These are phyloP conservation scores for Usnea hakonensis DNA, from an alignment of 495 filamentous ascomycete species.

Conservation along the genomic window DNA sequence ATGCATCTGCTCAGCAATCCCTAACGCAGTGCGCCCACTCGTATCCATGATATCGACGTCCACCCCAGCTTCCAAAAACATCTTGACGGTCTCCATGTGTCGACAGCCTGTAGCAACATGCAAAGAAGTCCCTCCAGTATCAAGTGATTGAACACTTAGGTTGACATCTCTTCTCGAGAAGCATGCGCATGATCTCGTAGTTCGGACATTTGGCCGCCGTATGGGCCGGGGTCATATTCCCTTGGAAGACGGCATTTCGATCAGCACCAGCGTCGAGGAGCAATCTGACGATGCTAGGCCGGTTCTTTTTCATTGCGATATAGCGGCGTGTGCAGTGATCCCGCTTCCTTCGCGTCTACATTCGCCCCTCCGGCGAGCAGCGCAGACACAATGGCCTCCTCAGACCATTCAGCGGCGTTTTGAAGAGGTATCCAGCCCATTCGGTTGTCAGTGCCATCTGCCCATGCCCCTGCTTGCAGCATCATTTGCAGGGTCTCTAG, in stretches of 20 bases:
- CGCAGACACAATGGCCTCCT: background rate
- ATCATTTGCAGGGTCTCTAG: background rate
- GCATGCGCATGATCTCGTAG: background rate
- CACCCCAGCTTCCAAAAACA: background rate
- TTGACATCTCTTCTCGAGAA: background rate
- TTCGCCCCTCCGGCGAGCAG: background rate
- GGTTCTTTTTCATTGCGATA: slow-evolving; percentile 1
- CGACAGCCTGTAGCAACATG: slow-evolving; percentile 1
- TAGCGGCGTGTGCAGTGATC: background rate
- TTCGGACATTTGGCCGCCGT: background rate
- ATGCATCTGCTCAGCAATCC: background rate
- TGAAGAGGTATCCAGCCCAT: slow-evolving; percentile 1
- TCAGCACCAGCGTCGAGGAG: background rate
- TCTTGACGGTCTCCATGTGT: slow-evolving; percentile 2
- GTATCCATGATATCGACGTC: background rate
- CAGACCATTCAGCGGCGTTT: background rate
- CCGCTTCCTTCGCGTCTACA: background rate
- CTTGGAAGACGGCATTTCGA: slow-evolving; percentile 2
- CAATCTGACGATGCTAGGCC: slow-evolving; percentile 5
- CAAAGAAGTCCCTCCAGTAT: slow-evolving; percentile 1
- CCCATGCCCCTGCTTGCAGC: background rate
- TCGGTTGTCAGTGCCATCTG: background rate
- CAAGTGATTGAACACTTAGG: background rate
- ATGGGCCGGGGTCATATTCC: background rate
- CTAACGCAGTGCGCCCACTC: background rate